phyloP scores from a whole-genome alignment of 2,329 filamentous ascomycete genomes.

The Paecilomyces formosus region DNA sequence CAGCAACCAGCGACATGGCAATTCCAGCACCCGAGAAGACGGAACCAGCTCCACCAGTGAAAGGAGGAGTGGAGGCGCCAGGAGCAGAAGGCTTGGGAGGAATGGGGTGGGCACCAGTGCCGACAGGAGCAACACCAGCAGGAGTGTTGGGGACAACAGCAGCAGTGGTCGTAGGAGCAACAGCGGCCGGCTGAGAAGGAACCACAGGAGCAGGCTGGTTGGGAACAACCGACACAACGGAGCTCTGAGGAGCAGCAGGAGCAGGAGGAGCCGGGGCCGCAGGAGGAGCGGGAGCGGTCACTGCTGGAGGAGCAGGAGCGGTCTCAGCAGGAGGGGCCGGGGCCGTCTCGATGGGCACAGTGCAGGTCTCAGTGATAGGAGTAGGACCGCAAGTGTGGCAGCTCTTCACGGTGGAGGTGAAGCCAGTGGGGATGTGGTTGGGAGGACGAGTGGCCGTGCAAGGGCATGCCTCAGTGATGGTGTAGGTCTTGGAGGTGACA shows the following conservation, averaged over 20 bases:
- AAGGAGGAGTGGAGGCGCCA: neutral
- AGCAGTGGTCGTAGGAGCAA: neutral
- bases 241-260: neutral
- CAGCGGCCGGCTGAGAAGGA: neutral
- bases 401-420: constrained; percentile 12
- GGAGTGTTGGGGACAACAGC: neutral
- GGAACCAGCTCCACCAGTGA: constrained; percentile 4
- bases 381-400: constrained; percentile 9
- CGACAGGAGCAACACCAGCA: neutral
- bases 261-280: neutral
- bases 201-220: neutral
- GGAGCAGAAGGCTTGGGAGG: neutral
- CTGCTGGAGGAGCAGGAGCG: neutral
- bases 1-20: constrained; percentile 2
- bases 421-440: constrained; percentile 8
- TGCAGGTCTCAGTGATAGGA: neutral
- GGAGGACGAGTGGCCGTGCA: constrained; percentile 8
- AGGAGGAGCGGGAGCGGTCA: neutral
- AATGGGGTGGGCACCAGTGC: neutral
- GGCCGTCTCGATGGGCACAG: neutral
- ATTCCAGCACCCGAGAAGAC: constrained; percentile 1
- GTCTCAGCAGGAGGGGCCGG: neutral
- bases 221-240: no score
- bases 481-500: constrained; percentile 18
- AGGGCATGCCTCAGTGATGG: constrained; percentile 23